These are phyloP conservation scores for Globisporangium abappressorium DNA, from an alignment of 352 stramenopile species.

Conservation along the genomic window DNA sequence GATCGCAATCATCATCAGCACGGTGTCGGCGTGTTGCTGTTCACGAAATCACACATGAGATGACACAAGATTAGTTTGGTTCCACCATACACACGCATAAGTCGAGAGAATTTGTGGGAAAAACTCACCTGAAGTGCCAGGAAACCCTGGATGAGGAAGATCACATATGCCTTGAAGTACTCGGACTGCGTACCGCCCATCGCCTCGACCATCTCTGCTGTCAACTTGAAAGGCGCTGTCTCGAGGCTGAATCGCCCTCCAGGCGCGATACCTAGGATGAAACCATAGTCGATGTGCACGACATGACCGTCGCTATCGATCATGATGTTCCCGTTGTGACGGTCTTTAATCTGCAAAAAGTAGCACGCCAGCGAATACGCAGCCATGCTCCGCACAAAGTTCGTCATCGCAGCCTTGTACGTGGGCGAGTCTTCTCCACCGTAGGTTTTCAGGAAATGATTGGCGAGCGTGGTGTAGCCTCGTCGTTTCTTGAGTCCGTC, in stretches of 20 bases:
- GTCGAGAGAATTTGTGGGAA: background rate
- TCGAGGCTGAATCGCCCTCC: conserved; percentile 95
- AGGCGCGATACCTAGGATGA: conserved; percentile 97
- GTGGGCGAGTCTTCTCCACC: conserved; percentile 64
- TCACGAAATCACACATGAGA: conserved; percentile 17
- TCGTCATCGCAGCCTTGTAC: conserved; percentile 95
- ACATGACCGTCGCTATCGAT: conserved; percentile 96
- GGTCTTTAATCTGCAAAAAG: conserved; percentile 98
- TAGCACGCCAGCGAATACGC: conserved; percentile 98
- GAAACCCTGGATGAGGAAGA: conserved; percentile 96
- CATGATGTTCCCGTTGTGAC: conserved; percentile 99
- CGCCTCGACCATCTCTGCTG: conserved; percentile 96
- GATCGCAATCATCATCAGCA: conserved; percentile 96
- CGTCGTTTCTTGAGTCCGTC: conserved; percentile 93
- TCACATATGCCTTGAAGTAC: conserved; percentile 97
- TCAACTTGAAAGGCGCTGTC: conserved; percentile 98
- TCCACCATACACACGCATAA: background rate
- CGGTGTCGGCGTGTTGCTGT: conserved; percentile 89
- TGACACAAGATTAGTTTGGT: conserved; percentile 10
- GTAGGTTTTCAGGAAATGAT: conserved; percentile 94
- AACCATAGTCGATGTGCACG: conserved; percentile 99
- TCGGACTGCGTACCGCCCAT: conserved; percentile 91
- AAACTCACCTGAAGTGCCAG: conserved; percentile 89
- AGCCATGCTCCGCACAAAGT: conserved; percentile 97
- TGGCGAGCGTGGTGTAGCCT: conserved; percentile 83